Evolutionary conservation across 2,329 filamentous ascomycete genomes (phyloP).

Genomic region (Aspergillus caelatus): DNA sequence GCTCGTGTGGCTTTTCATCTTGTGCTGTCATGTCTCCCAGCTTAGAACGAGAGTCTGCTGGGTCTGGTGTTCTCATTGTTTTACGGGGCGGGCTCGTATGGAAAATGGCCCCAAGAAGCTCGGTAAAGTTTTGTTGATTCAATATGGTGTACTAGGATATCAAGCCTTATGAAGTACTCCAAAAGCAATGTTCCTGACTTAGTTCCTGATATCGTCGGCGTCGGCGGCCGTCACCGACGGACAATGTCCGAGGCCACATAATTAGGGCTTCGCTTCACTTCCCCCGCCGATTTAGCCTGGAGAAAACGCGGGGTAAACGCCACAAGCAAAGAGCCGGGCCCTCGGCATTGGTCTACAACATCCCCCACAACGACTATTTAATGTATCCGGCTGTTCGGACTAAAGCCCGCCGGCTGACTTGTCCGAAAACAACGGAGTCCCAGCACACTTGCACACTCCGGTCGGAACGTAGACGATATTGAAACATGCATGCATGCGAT

Average conservation of each 20-base stretch:
- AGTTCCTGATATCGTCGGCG: background rate
- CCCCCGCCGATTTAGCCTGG: background rate
- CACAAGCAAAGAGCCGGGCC: background rate
- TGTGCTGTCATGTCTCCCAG: background rate
- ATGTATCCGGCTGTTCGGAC: background rate
- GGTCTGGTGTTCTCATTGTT: too few relatives aligned
- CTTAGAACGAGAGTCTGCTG: too few relatives aligned
- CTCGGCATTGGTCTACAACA: background rate
- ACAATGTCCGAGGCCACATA: background rate
- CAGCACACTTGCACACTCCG: background rate
- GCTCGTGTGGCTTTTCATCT: background rate
- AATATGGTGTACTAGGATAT: too few relatives aligned
- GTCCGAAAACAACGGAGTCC: background rate
- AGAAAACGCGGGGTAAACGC: background rate
- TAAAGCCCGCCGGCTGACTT: background rate
- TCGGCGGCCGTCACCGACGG: background rate
- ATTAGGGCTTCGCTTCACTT: background rate
- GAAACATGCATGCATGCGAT: background rate
- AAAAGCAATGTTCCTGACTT: too few relatives aligned
- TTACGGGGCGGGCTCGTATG: too few relatives aligned
- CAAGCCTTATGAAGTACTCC: too few relatives aligned
- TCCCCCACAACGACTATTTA: background rate
- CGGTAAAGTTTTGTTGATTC: too few relatives aligned
- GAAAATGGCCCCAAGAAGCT: too few relatives aligned
- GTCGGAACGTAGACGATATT: background rate